Percentiles rank a stretch among this genome's conserved stretches.
phyloP scores from a whole-genome alignment of 345 rosid species.

The Hibiscus tridactylites region DNA sequence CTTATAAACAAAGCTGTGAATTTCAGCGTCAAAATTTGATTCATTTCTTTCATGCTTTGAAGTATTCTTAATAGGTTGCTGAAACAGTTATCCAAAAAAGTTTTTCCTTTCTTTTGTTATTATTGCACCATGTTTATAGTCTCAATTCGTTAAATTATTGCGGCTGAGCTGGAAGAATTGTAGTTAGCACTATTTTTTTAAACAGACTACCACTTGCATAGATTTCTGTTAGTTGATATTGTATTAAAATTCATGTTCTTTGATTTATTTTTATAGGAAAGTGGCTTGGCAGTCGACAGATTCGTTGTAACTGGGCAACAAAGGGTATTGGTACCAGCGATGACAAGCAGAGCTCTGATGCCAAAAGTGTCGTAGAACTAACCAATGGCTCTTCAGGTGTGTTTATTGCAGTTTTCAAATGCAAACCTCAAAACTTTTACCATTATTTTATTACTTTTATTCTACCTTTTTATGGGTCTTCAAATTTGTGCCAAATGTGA shows the following conservation, averaged over 20 bases:
- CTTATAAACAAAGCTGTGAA: not conserved
- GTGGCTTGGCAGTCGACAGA: slow-evolving; percentile 95
- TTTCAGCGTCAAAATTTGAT: not conserved
- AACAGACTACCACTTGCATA: not conserved
- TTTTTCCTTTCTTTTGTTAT: not conserved
- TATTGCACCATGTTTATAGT: not conserved
- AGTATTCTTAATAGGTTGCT: not conserved
- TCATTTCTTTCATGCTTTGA: not conserved
- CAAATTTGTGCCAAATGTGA: not conserved
- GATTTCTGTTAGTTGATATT: not conserved
- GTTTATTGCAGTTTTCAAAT: slow-evolving; percentile 2
- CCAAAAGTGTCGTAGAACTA: slow-evolving; percentile 80
- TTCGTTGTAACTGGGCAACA: slow-evolving; percentile 96
- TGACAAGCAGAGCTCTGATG: slow-evolving; percentile 58
- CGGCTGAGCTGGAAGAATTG: not conserved
- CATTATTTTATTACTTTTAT: too few species aligned
- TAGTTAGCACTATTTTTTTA: not conserved
- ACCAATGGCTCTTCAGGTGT: slow-evolving; percentile 82
- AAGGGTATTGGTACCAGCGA: slow-evolving; percentile 78
- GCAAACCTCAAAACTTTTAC: too few species aligned
- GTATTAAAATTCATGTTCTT: not conserved
- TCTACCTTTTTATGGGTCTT: too few species aligned
- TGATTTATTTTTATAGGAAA: slow-evolving; percentile 42
- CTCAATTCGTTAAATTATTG: not conserved
- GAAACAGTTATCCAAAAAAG: not conserved